phyloP scores from a whole-genome alignment of 2,329 filamentous ascomycete genomes.

The Cladosporium sp. region DNA sequence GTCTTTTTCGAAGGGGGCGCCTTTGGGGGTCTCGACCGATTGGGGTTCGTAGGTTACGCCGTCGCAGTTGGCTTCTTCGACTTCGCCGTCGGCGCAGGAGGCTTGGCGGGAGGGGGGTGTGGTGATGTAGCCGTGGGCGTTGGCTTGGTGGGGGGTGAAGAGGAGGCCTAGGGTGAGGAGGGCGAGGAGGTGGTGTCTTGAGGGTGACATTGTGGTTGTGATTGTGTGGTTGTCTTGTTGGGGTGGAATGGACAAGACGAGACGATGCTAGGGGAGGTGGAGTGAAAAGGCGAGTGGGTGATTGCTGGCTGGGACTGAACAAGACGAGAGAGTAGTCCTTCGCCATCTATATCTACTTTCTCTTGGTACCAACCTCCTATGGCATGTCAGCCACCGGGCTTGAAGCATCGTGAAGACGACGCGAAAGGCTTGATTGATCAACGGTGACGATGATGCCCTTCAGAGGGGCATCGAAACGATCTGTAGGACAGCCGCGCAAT shows the following conservation, averaged over 20 bases:
- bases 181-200: not conserved
- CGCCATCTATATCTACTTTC: not conserved
- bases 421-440: not conserved
- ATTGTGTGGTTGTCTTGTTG: too few relatives aligned
- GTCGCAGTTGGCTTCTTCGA: conserved; percentile 8
- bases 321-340: not conserved
- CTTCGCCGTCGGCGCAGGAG: conserved; percentile 3
- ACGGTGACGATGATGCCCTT: not conserved
- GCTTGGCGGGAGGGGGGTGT: conserved; percentile 10
- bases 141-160: not conserved
- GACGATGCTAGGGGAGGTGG: not conserved
- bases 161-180: not conserved
- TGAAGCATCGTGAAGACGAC: conserved; percentile 5
- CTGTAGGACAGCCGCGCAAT: conserved; percentile 6
- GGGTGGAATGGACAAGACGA: not conserved
- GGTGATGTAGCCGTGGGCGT: conserved; percentile 8
- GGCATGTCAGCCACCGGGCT: conserved; percentile 3
- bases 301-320: not conserved
- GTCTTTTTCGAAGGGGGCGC: conserved; percentile 7
- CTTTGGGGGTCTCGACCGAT: conserved; percentile 10
- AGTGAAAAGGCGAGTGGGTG: not conserved
- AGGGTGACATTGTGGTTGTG: conserved; percentile 1
- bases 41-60: conserved; percentile 10
- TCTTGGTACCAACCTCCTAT: conserved; percentile 8
- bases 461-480: conserved; percentile 4